A percentile compares a stretch with the other conserved stretches of the same genome.
Evolutionary conservation across 192 early-diverging fungal genomes (phyloP).

Genomic region (Backusella australiensis): DNA sequence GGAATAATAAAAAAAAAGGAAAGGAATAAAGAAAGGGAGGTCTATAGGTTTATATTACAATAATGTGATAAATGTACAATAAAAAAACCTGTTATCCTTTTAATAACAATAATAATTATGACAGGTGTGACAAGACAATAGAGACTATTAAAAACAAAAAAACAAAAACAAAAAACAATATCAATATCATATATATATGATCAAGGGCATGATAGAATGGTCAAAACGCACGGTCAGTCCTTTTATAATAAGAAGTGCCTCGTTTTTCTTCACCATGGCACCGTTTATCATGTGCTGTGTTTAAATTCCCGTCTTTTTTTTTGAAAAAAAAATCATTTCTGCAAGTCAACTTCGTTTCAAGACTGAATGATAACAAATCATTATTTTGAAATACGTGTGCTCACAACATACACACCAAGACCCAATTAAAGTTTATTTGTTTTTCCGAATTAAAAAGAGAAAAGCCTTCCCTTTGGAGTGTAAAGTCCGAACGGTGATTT

Average conservation of each 20-base stretch:
- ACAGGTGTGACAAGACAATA: conserved; percentile 8
- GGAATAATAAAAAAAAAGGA: background rate
- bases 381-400: background rate
- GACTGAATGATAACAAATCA: background rate
- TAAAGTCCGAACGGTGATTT: background rate
- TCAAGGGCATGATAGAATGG: background rate
- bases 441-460: background rate
- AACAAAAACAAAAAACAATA: background rate
- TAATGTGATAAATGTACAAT: background rate
- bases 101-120: background rate
- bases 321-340: background rate
- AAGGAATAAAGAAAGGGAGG: background rate
- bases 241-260: conserved; percentile 3
- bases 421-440: background rate
- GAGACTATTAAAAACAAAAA: background rate
- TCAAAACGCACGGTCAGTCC: background rate
- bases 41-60: background rate
- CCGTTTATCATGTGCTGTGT: background rate
- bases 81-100: conserved; percentile 2
- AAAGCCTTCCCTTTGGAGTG: background rate
- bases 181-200: background rate
- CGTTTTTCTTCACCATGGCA: background rate
- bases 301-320: background rate
- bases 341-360: background rate
- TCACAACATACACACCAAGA: background rate